Conservation (phyloP, 2,329 filamentous ascomycete species). For the Aspergillus caelatus region DNA sequence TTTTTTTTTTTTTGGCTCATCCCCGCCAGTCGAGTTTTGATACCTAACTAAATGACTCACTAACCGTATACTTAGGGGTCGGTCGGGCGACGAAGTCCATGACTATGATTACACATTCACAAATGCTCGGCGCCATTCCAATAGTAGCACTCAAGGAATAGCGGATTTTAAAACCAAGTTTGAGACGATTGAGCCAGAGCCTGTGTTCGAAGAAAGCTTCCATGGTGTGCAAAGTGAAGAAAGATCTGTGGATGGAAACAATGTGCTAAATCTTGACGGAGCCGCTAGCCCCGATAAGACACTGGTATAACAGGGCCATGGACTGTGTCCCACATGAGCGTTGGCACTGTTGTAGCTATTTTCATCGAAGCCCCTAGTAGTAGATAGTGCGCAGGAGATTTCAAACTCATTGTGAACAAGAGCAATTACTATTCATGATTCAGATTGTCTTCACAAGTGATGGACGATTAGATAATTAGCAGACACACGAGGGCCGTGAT, state of each 20-base stretch:
- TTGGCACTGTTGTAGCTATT: neutral
- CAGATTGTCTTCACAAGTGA: neutral
- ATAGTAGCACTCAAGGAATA: slow-evolving; percentile 76
- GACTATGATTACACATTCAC: slow-evolving; percentile 81
- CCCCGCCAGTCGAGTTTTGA: neutral
- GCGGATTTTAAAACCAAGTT: slow-evolving; percentile 95
- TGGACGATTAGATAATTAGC: neutral
- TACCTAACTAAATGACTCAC: neutral
- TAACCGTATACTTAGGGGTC: slow-evolving; percentile 65
- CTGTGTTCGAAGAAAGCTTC: slow-evolving; percentile 85
- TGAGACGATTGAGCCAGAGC: slow-evolving; percentile 84
- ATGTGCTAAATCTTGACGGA: slow-evolving; percentile 36
- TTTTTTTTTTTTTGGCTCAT: neutral
- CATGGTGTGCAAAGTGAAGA: slow-evolving; percentile 67
- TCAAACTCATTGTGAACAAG: neutral
- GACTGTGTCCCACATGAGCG: neutral
- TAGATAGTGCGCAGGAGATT: neutral
- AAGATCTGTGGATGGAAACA: slow-evolving; percentile 13
- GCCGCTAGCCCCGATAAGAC: slow-evolving; percentile 49
- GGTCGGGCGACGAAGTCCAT: slow-evolving; percentile 77
- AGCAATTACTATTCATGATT: neutral
- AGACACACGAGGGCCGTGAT: neutral
- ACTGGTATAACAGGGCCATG: neutral
- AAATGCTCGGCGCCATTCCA: slow-evolving; percentile 89
- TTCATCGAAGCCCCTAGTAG: neutral